Evolutionary conservation across 2,329 filamentous ascomycete species (phyloP).

Genomic region (Chaetomium sp.): DNA sequence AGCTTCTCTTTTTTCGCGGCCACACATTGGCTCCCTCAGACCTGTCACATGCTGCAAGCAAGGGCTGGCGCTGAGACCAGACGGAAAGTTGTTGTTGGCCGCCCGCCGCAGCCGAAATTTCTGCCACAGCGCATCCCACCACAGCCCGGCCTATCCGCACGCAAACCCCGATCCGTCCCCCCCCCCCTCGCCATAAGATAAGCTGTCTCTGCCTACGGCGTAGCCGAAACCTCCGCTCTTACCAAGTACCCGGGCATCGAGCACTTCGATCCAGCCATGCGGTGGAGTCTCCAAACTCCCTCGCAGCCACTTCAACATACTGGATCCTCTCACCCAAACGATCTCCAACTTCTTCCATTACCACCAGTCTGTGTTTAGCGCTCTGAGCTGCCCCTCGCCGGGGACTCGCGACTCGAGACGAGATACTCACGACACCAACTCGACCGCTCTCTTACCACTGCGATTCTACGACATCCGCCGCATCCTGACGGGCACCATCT

Average conservation of each 20-base stretch:
- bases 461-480: constrained; percentile 52
- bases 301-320: constrained; percentile 53
- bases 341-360: constrained; percentile 42
- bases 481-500: constrained; percentile 59
- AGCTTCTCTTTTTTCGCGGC: neutral
- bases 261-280: constrained; percentile 46
- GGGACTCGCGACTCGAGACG: constrained; percentile 49
- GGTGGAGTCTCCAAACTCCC: constrained; percentile 58
- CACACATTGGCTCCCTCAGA: constrained; percentile 7
- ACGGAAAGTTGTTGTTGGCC: constrained; percentile 4
- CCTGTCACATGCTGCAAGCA: constrained; percentile 15
- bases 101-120: constrained; percentile 31
- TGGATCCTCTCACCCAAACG: constrained; percentile 56
- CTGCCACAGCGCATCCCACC: constrained; percentile 21
- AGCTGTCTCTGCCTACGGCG: constrained; percentile 13
- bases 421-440: constrained; percentile 53
- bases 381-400: constrained; percentile 27
- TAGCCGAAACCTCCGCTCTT: constrained; percentile 17
- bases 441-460: constrained; percentile 48
- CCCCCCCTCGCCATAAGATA: neutral
- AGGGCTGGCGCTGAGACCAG: neutral
- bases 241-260: constrained; percentile 16
- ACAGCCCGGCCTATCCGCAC: constrained; percentile 16
- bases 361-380: constrained; percentile 37
- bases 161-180: constrained; percentile 6